Conservation (phyloP, 2,329 filamentous ascomycete species). For the Claviceps citrina region DNA sequence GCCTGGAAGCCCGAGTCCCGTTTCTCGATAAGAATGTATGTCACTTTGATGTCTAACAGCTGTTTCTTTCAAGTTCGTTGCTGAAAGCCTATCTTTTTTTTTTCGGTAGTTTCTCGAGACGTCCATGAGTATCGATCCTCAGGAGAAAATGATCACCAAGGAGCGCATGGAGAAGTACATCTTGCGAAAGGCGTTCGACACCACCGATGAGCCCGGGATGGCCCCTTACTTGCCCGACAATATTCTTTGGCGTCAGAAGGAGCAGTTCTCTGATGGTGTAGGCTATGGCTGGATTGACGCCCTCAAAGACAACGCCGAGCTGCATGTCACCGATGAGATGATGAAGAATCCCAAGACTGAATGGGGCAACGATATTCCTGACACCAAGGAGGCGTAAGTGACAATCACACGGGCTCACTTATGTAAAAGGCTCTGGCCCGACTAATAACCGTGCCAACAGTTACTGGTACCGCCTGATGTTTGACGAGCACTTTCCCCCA, state of each 20-base stretch:
- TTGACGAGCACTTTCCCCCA: constrained; percentile 93
- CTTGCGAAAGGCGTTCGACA: constrained; percentile 93
- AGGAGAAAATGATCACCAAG: constrained; percentile 89
- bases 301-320: constrained; percentile 84
- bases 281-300: constrained; percentile 98
- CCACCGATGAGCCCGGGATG: constrained; percentile 63
- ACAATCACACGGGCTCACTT: too few species aligned
- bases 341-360: constrained; percentile 96
- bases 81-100: neutral
- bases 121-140: constrained; percentile 83
- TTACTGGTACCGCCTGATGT: constrained; percentile 98
- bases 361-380: constrained; percentile 85
- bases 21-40: constrained; percentile 83
- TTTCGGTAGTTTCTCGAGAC: constrained; percentile 62
- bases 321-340: constrained; percentile 87
- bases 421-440: neutral
- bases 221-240: constrained; percentile 86
- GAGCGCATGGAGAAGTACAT: constrained; percentile 95
- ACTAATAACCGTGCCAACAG: constrained; percentile 20
- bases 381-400: constrained; percentile 83
- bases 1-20: constrained; percentile 89
- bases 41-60: neutral
- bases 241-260: constrained; percentile 97
- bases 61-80: too few species aligned
- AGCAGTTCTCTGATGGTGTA: constrained; percentile 97